phyloP scores from a whole-genome alignment of 768 basidiomycete species.

The Agrocybe pediades region DNA sequence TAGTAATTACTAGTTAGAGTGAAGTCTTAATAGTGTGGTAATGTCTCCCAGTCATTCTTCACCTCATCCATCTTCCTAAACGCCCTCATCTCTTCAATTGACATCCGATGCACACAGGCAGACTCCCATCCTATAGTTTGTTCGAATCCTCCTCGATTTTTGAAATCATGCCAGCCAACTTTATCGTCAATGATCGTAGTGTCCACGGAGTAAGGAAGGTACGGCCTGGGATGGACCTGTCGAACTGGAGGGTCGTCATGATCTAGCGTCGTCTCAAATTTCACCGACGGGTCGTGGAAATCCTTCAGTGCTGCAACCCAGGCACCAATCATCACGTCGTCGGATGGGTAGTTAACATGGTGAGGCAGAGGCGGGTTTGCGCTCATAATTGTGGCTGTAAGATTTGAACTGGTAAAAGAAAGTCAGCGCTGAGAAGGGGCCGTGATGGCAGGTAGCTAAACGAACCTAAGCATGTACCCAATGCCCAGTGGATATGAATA shows the following conservation, averaged over 20 bases:
- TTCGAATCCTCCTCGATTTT: background rate
- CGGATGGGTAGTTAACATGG: conserved; percentile 6
- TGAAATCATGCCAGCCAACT: conserved; percentile 6
- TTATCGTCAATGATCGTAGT: conserved; percentile 3
- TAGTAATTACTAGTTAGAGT: too few relatives aligned
- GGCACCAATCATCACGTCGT: conserved; percentile 7
- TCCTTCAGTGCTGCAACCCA: background rate
- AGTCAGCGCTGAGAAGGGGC: background rate
- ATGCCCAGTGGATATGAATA: conserved; percentile 3
- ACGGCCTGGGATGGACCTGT: background rate
- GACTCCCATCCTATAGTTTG: conserved; percentile 1
- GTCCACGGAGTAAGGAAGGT: background rate
- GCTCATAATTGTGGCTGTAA: conserved; percentile 1
- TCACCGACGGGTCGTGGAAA: background rate
- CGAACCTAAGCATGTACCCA: conserved; percentile 1
- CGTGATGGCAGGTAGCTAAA: background rate
- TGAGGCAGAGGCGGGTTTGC: conserved; percentile 1
- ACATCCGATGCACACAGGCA: conserved; percentile 2
- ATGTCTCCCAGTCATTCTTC: background rate
- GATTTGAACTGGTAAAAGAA: background rate
- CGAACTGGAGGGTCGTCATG: background rate
- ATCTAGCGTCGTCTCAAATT: background rate
- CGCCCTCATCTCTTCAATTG: background rate
- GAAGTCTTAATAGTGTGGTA: too few relatives aligned
- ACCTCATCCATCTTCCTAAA: background rate